Evolutionary conservation across 2,329 filamentous ascomycete genomes (phyloP).

Genomic region (Thielaviopsis musarum): DNA sequence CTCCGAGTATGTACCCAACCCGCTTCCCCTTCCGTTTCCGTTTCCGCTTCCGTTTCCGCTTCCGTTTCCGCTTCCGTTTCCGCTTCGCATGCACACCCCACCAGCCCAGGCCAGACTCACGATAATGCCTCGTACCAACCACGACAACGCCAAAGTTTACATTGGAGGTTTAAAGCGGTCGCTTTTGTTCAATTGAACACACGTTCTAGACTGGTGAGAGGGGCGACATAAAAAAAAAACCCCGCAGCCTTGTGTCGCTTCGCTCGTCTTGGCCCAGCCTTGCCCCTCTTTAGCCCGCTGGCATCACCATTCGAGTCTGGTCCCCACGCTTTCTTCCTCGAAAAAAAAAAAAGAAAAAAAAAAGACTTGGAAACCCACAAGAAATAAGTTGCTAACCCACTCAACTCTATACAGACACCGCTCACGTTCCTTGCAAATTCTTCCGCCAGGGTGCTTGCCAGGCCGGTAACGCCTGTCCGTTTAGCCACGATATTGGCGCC

Average conservation of each 20-base stretch:
- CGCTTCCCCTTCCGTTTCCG: neutral
- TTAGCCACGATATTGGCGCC: conserved; percentile 79
- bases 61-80: neutral
- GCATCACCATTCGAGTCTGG: neutral
- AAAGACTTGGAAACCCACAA: too few species aligned
- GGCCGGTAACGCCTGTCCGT: conserved; percentile 88
- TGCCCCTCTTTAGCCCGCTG: neutral
- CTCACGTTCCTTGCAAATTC: conserved; percentile 99
- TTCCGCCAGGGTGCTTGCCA: conserved; percentile 92
- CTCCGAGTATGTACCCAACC: conserved; percentile 36
- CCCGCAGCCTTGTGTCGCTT: neutral
- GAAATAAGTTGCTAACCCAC: neutral
- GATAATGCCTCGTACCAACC: too few species aligned
- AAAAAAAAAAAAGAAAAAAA: neutral
- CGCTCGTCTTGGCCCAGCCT: neutral
- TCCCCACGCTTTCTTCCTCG: neutral
- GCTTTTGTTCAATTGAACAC: too few species aligned
- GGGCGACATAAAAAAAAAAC: neutral
- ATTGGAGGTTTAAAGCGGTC: too few species aligned
- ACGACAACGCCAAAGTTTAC: too few species aligned
- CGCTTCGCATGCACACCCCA: neutral
- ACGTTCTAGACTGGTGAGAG: neutral
- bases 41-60: neutral
- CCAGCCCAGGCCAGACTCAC: too few species aligned
- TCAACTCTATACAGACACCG: conserved; percentile 48